Evolutionary conservation across 2,329 filamentous ascomycete genomes (phyloP).

Genomic region (Alternaria alternata): DNA sequence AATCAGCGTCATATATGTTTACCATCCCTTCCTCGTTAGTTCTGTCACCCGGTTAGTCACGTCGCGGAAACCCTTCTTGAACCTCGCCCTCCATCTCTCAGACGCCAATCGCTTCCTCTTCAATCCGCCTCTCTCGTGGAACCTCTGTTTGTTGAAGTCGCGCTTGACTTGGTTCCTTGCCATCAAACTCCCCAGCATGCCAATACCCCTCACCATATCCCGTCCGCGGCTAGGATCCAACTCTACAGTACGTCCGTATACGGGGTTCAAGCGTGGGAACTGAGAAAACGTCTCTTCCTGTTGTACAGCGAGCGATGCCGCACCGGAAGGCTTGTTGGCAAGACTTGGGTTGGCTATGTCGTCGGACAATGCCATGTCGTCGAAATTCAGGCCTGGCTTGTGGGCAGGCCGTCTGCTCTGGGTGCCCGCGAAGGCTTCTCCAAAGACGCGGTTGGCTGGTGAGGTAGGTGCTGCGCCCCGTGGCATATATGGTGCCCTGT

Average conservation of each 20-base stretch:
- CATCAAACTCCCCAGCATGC: conserved; percentile 53
- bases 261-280: conserved; percentile 49
- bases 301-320: conserved; percentile 21
- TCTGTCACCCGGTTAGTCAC: conserved; percentile 71
- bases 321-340: conserved; percentile 29
- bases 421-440: conserved; percentile 25
- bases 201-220: conserved; percentile 60
- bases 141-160: conserved; percentile 68
- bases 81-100: conserved; percentile 73
- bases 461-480: background rate
- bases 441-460: conserved; percentile 24
- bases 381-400: conserved; percentile 23
- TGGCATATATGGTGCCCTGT: conserved; percentile 3
- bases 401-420: conserved; percentile 1
- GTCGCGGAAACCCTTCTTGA: conserved; percentile 72
- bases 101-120: conserved; percentile 79
- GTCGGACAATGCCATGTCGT: conserved; percentile 29
- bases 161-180: conserved; percentile 65
- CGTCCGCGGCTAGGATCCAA: conserved; percentile 46
- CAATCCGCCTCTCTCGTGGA: conserved; percentile 77
- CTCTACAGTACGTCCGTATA: conserved; percentile 52
- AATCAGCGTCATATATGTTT: conserved; percentile 22
- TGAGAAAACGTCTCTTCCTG: conserved; percentile 32
- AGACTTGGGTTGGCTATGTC: conserved; percentile 22
- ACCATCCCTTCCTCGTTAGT: conserved; percentile 83